Percentiles rank a stretch among this genome's conserved stretches.
These are phyloP conservation scores for Pinus albicaulis DNA, from an alignment of 75 land plant species.

Conservation along the genomic window DNA sequence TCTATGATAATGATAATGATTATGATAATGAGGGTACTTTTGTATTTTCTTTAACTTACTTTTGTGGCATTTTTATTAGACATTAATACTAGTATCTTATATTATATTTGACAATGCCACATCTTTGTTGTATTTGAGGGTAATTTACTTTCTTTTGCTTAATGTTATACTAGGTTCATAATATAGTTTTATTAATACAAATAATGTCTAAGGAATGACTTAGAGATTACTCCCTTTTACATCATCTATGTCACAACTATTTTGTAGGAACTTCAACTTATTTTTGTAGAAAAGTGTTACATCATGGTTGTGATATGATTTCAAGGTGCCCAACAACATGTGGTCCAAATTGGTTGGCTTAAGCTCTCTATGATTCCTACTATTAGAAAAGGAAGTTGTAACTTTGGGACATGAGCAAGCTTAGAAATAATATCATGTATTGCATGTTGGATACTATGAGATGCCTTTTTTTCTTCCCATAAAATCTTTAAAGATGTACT, in stretches of 20 bases:
- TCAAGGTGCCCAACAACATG: conserved; percentile 75
- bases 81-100: no score
- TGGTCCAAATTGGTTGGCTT: conserved; percentile 97
- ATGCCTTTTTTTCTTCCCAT: conserved; percentile 87
- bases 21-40: no score
- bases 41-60: no score
- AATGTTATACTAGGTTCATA: not conserved
- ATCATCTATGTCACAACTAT: not conserved
- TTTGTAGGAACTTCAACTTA: not conserved
- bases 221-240: not conserved
- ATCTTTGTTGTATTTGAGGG: no score
- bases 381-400: conserved; percentile 63
- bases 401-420: conserved; percentile 93
- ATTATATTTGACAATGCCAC: no score
- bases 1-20: no score
- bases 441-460: conserved; percentile 95
- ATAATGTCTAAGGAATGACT: not conserved
- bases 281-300: not conserved
- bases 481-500: conserved; percentile 91
- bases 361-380: conserved; percentile 89
- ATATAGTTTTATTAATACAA: not conserved
- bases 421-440: conserved; percentile 88
- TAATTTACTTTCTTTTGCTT: no score
- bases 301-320: conserved; percentile 43
- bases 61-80: no score